Percentiles rank a stretch among this genome's conserved stretches.
phyloP scores from a whole-genome alignment of 1,284 basidiomycete species.

The Leccinum subspadiceum region DNA sequence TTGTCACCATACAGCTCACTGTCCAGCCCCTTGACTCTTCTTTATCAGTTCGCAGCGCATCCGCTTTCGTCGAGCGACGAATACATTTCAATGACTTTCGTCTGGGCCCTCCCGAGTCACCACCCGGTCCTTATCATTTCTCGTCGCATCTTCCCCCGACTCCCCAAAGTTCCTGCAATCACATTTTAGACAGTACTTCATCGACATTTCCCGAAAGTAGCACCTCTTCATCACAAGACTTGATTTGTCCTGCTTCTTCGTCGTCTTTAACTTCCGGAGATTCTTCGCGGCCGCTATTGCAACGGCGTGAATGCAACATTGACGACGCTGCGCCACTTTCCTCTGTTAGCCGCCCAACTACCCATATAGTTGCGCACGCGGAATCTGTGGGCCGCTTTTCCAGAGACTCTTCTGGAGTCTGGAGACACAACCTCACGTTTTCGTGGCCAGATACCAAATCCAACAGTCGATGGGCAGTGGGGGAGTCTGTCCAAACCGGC shows the following conservation, averaged over 20 bases:
- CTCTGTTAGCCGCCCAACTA: constrained; percentile 37
- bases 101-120: constrained; percentile 23
- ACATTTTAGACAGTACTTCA: constrained; percentile 10
- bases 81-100: constrained; percentile 47
- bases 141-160: constrained; percentile 23
- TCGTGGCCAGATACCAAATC: constrained; percentile 72
- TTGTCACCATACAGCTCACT: constrained; percentile 52
- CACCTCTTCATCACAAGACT: constrained; percentile 30
- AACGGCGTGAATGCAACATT: constrained; percentile 17
- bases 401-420: constrained; percentile 53
- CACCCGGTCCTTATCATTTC: constrained; percentile 19
- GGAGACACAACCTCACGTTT: constrained; percentile 61
- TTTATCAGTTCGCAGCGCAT: constrained; percentile 53
- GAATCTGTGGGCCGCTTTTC: constrained; percentile 58
- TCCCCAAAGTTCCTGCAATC: constrained; percentile 18
- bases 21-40: constrained; percentile 47
- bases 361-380: constrained; percentile 52
- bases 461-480: constrained; percentile 69
- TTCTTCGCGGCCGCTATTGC: constrained; percentile 33
- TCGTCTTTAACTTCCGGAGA: constrained; percentile 40
- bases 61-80: constrained; percentile 54
- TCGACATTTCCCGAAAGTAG: constrained; percentile 7
- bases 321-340: constrained; percentile 18
- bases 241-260: constrained; percentile 26
- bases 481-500: constrained; percentile 68